phyloP scores from a whole-genome alignment of 257 asterid genomes.

The Oldenlandia corymbosa region DNA sequence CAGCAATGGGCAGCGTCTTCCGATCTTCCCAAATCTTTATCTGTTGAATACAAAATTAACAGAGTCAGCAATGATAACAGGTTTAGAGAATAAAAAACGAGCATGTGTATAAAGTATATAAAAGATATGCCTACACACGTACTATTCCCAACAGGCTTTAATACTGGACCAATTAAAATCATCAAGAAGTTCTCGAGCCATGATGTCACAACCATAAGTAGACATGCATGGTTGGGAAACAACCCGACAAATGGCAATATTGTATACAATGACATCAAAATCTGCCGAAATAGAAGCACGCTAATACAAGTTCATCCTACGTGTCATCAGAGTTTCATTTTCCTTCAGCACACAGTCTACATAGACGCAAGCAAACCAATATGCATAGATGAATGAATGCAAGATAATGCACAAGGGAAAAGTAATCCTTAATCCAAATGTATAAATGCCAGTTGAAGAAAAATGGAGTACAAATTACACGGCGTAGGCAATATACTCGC shows the following conservation, averaged over 20 bases:
- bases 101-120: background rate
- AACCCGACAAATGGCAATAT: no score
- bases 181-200: background rate
- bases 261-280: background rate
- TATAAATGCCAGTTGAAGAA: background rate
- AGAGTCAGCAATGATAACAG: background rate
- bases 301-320: background rate
- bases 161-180: background rate
- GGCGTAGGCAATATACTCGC: no score
- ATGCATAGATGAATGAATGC: no score
- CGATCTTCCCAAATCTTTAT: slow-evolving; percentile 97
- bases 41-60: slow-evolving; percentile 35
- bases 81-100: background rate
- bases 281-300: background rate
- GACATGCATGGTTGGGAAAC: background rate
- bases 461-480: background rate
- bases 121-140: background rate
- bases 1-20: slow-evolving; percentile 74
- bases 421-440: no score
- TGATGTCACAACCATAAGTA: background rate
- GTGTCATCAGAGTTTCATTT: background rate
- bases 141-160: background rate
- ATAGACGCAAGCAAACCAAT: no score
- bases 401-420: no score
- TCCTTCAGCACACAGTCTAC: no score